phyloP scores from a whole-genome alignment of 1,139 yeast species.

The Saccharomyces pastorianus region DNA sequence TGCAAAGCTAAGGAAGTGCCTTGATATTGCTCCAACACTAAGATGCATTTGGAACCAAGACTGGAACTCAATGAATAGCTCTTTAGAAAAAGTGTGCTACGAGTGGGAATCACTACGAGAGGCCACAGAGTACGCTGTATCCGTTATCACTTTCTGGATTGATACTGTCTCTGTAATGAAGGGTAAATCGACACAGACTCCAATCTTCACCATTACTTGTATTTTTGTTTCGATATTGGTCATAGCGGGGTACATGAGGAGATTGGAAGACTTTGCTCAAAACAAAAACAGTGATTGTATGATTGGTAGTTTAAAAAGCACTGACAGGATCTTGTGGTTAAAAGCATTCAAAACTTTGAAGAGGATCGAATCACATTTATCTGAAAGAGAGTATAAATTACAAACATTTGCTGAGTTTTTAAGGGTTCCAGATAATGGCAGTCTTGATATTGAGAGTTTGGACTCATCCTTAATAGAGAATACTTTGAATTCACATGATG shows the following conservation, averaged over 20 bases:
- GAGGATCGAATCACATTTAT: constrained; percentile 48
- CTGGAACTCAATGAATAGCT: constrained; percentile 56
- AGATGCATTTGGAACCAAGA: constrained; percentile 52
- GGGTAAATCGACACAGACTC: constrained; percentile 23
- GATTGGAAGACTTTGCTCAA: constrained; percentile 44
- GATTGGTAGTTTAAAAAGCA: constrained; percentile 24
- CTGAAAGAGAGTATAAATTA: constrained; percentile 37
- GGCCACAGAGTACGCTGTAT: constrained; percentile 49
- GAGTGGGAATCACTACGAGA: constrained; percentile 47
- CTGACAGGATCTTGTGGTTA: constrained; percentile 35
- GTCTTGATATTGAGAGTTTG: constrained; percentile 41
- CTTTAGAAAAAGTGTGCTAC: constrained; percentile 34
- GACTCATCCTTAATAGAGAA: constrained; percentile 39
- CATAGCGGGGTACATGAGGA: constrained; percentile 52
- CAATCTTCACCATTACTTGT: constrained; percentile 64
- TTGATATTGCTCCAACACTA: constrained; percentile 51
- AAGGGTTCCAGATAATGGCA: constrained; percentile 47
- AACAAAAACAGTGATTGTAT: constrained; percentile 13
- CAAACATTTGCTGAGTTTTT: constrained; percentile 47
- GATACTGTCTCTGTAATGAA: constrained; percentile 54
- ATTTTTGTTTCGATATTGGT: constrained; percentile 53
- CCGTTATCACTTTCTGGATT: constrained; percentile 59
- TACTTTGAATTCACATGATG: constrained; percentile 38
- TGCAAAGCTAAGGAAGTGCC: constrained; percentile 55
- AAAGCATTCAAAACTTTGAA: constrained; percentile 38